phyloP scores from a whole-genome alignment of 345 rosid genomes.

The Syzygium aromaticum region DNA sequence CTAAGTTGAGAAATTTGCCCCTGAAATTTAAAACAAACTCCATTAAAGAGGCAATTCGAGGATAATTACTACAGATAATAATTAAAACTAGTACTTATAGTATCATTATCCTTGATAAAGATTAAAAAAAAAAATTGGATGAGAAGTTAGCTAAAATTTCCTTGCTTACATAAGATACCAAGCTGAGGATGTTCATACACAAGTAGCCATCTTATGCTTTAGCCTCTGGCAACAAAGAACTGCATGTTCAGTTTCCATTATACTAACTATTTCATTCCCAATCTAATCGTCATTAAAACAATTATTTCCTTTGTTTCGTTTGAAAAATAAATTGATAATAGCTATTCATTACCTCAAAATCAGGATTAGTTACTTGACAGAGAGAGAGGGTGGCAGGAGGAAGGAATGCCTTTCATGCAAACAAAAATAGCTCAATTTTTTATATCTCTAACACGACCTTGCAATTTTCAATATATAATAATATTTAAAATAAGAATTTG shows the following conservation, averaged over 20 bases:
- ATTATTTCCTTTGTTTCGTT: neutral
- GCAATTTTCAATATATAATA: neutral
- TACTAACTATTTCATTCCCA: neutral
- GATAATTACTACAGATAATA: neutral
- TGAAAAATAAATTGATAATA: neutral
- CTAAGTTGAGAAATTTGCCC: slow-evolving; percentile 26
- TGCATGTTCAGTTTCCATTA: neutral
- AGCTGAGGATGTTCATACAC: neutral
- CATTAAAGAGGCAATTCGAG: neutral
- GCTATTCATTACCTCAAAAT: neutral
- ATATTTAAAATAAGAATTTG: neutral
- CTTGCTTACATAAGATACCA: neutral
- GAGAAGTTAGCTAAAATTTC: neutral
- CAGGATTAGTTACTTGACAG: neutral
- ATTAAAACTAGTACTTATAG: neutral
- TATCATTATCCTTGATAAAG: neutral
- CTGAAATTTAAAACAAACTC: slow-evolving; percentile 22
- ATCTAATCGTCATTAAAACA: neutral
- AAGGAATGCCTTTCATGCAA: neutral
- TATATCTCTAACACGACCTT: neutral
- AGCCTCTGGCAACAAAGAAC: neutral
- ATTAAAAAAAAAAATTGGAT: neutral
- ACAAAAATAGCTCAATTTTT: neutral
- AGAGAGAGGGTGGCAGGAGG: neutral
- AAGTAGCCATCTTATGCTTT: neutral